phyloP scores from a whole-genome alignment of 164 flowering plant species.

The Magnolia sinica region DNA sequence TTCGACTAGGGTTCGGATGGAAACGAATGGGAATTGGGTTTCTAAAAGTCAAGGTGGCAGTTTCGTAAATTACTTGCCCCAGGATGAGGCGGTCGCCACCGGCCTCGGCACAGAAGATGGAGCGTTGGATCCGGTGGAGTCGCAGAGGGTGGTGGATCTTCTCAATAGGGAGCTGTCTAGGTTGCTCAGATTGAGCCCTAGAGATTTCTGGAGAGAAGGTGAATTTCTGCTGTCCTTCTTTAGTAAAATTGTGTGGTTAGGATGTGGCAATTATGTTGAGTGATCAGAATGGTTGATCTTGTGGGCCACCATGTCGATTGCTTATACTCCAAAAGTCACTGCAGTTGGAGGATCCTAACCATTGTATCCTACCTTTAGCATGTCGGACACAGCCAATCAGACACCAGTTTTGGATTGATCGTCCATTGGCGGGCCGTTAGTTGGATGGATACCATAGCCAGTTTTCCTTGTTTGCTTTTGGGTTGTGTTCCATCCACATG shows the following conservation, averaged over 20 bases:
- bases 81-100: constrained; percentile 91
- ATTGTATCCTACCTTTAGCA: no score
- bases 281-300: background rate
- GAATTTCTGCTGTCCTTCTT: background rate
- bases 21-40: constrained; percentile 48
- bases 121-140: constrained; percentile 79
- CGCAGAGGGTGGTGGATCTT: constrained; percentile 88
- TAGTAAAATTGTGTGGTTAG: background rate
- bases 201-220: constrained; percentile 94
- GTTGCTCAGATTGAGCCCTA: constrained; percentile 65
- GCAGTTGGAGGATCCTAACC: no score
- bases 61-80: constrained; percentile 84
- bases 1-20: constrained; percentile 33
- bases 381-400: no score
- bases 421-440: no score
- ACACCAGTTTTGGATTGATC: no score
- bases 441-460: no score
- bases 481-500: no score
- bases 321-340: no score
- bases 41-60: constrained; percentile 36
- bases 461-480: no score
- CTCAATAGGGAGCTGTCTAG: constrained; percentile 68
- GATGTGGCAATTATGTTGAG: background rate
- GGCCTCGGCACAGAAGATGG: constrained; percentile 91
- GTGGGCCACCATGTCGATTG: no score